These are phyloP conservation scores for Phytophthora syringae DNA, from an alignment of 352 stramenopile species.

Conservation along the genomic window DNA sequence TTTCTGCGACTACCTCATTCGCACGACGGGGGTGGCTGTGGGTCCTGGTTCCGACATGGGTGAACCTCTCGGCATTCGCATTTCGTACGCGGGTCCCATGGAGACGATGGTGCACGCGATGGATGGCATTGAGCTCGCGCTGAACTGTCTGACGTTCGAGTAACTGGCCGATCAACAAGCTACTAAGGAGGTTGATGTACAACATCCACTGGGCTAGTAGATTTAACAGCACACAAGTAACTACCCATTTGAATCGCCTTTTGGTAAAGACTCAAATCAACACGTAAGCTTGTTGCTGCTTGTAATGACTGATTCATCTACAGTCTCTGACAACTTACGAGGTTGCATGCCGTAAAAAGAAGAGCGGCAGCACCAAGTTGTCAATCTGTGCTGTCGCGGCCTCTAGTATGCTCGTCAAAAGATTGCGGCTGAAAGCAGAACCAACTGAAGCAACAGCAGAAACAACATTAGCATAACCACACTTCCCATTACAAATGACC, in stretches of 20 bases:
- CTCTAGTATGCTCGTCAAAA: constrained; percentile 74
- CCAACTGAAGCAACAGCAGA: constrained; percentile 25
- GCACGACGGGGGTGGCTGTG: constrained; percentile 90
- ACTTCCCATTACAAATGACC: constrained; percentile 2
- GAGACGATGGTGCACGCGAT: constrained; percentile 77
- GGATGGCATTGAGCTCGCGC: constrained; percentile 60
- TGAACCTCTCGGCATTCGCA: constrained; percentile 90
- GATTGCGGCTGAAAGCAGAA: constrained; percentile 33
- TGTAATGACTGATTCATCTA: constrained; percentile 1
- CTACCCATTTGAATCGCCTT: not conserved
- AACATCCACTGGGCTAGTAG: not conserved
- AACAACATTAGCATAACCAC: constrained; percentile 2
- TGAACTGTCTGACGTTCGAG: constrained; percentile 27
- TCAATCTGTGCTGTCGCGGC: constrained; percentile 81
- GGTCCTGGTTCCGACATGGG: constrained; percentile 97
- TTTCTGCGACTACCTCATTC: constrained; percentile 94
- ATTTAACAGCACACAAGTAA: not conserved
- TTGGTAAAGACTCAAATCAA: not conserved
- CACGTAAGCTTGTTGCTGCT: not conserved
- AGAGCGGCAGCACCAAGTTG: constrained; percentile 84
- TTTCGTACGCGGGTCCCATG: constrained; percentile 96
- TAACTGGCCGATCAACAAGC: not conserved
- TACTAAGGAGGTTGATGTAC: not conserved
- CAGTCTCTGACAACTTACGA: constrained; percentile 48
- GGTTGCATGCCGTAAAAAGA: constrained; percentile 61